Evolutionary conservation across 768 basidiomycete genomes (phyloP).

Genomic region (Mycena latifolia): DNA sequence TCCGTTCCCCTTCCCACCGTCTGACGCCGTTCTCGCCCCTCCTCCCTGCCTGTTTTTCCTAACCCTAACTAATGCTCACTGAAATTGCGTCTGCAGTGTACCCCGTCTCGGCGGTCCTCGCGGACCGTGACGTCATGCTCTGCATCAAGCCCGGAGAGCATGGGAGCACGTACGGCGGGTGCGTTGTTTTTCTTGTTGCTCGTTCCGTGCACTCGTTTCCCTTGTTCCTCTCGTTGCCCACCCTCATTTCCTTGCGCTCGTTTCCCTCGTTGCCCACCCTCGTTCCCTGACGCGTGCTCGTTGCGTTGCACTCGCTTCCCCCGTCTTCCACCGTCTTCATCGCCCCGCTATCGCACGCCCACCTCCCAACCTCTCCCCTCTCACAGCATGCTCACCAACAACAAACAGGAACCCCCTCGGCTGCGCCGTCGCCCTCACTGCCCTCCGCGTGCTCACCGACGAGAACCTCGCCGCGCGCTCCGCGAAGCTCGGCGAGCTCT

Average conservation of each 20-base stretch:
- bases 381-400: background rate
- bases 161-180: conserved; percentile 97
- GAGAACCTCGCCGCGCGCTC: conserved; percentile 91
- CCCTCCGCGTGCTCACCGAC: conserved; percentile 90
- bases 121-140: conserved; percentile 93
- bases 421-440: conserved; percentile 95
- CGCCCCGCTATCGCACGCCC: conserved; percentile 22
- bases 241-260: too few relatives aligned
- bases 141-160: conserved; percentile 96
- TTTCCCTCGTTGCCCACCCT: too few relatives aligned
- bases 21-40: too few relatives aligned
- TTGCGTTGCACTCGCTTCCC: too few relatives aligned
- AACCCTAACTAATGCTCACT: too few relatives aligned
- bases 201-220: too few relatives aligned
- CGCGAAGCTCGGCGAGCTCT: conserved; percentile 79
- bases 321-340: too few relatives aligned
- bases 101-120: conserved; percentile 95
- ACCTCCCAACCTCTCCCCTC: conserved; percentile 22
- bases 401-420: conserved; percentile 86
- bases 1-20: too few relatives aligned
- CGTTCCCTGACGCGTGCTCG: too few relatives aligned
- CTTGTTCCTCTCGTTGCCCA: too few relatives aligned
- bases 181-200: conserved; percentile 40
- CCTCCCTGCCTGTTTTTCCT: too few relatives aligned
- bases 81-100: too few relatives aligned